phyloP scores from a whole-genome alignment of 1,284 basidiomycete genomes.

The Lentinula novae-zelandiae region DNA sequence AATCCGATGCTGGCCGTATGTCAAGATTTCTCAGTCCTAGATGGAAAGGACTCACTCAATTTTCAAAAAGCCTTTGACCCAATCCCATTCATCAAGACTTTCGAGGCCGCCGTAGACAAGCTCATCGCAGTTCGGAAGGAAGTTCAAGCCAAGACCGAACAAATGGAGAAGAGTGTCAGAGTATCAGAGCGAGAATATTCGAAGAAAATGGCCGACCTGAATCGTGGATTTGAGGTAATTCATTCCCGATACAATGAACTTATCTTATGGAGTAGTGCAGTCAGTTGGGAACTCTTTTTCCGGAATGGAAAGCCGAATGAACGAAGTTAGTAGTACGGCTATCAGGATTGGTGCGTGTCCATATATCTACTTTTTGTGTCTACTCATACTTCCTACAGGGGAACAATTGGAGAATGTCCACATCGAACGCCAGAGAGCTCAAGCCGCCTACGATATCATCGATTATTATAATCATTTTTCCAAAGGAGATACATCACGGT shows the following conservation, averaged over 20 bases:
- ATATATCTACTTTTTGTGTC: constrained; percentile 6
- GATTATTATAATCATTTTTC: constrained; percentile 94
- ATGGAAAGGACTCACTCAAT: not conserved
- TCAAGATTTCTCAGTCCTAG: constrained; percentile 17
- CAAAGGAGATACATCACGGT: constrained; percentile 73
- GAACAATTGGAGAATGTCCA: constrained; percentile 97
- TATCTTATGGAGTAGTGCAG: constrained; percentile 34
- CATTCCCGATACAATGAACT: constrained; percentile 10
- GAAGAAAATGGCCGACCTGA: constrained; percentile 88
- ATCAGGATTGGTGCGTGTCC: constrained; percentile 79
- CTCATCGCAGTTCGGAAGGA: constrained; percentile 84
- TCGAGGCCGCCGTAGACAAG: constrained; percentile 86
- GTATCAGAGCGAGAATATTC: constrained; percentile 93
- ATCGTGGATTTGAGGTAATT: constrained; percentile 85
- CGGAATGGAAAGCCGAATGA: constrained; percentile 86
- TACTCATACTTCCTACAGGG: constrained; percentile 35
- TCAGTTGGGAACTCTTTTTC: constrained; percentile 80
- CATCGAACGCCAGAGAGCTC: constrained; percentile 87
- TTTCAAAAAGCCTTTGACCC: constrained; percentile 80
- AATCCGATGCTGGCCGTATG: constrained; percentile 80
- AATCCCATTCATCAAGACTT: constrained; percentile 87
- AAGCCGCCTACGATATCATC: constrained; percentile 93
- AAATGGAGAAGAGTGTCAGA: constrained; percentile 89
- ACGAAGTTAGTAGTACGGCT: constrained; percentile 91
- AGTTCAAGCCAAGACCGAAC: constrained; percentile 84